These are phyloP conservation scores for Marchantia polymorpha DNA, from an alignment of 225 moss, liverwort and hornwort species.

Conservation along the genomic window DNA sequence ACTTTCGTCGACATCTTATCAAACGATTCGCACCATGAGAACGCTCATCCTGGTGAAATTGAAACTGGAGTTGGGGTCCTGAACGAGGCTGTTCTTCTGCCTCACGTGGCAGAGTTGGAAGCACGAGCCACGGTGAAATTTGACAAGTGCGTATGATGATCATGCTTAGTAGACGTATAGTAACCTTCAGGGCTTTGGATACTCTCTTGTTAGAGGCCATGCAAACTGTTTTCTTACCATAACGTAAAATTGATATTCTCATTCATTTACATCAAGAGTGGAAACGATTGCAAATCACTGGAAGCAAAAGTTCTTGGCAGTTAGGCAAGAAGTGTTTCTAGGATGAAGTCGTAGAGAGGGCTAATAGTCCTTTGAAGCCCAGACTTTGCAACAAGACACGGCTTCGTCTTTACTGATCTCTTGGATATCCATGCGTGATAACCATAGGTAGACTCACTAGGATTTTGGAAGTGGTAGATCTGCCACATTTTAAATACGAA, in stretches of 20 bases:
- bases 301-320: neutral
- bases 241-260: neutral
- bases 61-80: neutral
- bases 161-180: constrained; percentile 5
- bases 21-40: neutral
- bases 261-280: neutral
- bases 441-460: neutral
- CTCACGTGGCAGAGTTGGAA: constrained; percentile 53
- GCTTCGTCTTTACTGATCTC: neutral
- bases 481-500: neutral
- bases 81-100: constrained; percentile 18
- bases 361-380: neutral
- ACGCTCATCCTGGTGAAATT: neutral
- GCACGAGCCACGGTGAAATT: constrained; percentile 70
- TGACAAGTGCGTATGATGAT: constrained; percentile 43
- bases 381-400: neutral
- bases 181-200: neutral
- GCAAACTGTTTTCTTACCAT: neutral
- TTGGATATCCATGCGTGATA: neutral
- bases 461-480: neutral
- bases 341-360: neutral
- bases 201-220: neutral
- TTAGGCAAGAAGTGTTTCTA: neutral
- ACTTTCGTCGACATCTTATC: neutral
- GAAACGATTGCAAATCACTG: neutral